A percentile compares a stretch with the other conserved stretches of the same genome.
These are phyloP conservation scores for Apiospora hydei DNA, from an alignment of 2,329 filamentous ascomycete species.

Conservation along the genomic window DNA sequence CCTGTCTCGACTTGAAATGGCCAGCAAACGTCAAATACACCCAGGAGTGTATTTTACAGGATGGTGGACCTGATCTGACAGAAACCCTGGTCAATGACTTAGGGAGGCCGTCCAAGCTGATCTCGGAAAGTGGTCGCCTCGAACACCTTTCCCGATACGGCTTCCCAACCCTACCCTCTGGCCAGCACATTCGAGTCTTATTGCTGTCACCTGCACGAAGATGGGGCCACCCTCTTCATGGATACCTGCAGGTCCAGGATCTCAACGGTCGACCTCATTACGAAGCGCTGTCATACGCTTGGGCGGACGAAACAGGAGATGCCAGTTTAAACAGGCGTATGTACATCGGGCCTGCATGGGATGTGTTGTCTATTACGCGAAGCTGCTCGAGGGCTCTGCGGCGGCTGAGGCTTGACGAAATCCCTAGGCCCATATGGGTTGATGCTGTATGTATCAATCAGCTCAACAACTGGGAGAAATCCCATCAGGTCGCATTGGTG, in stretches of 20 bases:
- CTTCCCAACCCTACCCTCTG: neutral
- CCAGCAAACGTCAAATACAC: neutral
- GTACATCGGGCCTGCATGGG: neutral
- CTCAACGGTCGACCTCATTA: neutral
- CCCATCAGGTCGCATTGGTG: neutral
- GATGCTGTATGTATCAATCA: neutral
- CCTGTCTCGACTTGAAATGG: neutral
- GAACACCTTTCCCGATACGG: neutral
- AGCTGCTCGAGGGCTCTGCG: neutral
- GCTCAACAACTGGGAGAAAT: neutral
- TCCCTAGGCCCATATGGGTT: neutral
- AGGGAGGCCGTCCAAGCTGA: neutral
- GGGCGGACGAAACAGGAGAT: neutral
- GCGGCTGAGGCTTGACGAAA: neutral
- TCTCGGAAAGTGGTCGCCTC: neutral
- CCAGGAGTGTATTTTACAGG: neutral
- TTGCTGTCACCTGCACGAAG: neutral
- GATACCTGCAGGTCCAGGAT: neutral
- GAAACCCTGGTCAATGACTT: neutral
- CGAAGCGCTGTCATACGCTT: neutral
- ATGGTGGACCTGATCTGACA: neutral
- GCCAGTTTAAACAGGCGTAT: neutral
- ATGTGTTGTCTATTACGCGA: neutral
- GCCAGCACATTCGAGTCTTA: neutral
- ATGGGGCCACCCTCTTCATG: neutral